These are phyloP conservation scores for Gossypium lobatum DNA, from an alignment of 441 rosid genomes.

Conservation along the genomic window DNA sequence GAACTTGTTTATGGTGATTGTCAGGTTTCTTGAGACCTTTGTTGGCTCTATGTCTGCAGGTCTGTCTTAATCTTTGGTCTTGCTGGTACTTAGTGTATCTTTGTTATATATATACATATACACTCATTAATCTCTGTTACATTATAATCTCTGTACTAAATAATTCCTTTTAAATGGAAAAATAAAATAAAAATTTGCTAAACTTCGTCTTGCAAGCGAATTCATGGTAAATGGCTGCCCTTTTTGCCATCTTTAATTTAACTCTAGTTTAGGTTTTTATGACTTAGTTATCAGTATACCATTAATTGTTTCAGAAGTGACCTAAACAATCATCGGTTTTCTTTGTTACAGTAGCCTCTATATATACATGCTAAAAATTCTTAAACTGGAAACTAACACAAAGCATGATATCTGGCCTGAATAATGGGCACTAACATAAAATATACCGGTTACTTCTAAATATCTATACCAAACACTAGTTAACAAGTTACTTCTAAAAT, in stretches of 20 bases:
- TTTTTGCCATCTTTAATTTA: not conserved
- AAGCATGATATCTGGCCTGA: not conserved
- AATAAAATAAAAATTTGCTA: not conserved
- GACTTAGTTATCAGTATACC: not conserved
- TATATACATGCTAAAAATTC: not conserved
- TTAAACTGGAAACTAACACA: not conserved
- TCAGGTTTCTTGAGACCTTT: slow-evolving; percentile 95
- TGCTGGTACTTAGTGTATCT: not conserved
- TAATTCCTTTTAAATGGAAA: not conserved
- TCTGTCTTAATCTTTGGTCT: slow-evolving; percentile 23
- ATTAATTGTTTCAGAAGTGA: not conserved
- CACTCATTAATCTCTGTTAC: not conserved
- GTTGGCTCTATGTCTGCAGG: slow-evolving; percentile 98
- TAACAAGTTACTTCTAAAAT: not conserved
- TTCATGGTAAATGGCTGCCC: not conserved
- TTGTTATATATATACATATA: not conserved
- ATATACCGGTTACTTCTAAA: not conserved
- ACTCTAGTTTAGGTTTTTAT: not conserved
- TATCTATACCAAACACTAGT: not conserved
- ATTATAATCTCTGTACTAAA: not conserved
- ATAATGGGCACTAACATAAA: not conserved
- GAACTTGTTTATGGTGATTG: slow-evolving; percentile 73
- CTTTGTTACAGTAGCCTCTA: not conserved
- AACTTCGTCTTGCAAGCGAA: not conserved
- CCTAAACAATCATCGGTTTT: not conserved